Evolutionary conservation across 805 yeast genomes (phyloP).

Genomic region (Lipomyces anomalus): DNA sequence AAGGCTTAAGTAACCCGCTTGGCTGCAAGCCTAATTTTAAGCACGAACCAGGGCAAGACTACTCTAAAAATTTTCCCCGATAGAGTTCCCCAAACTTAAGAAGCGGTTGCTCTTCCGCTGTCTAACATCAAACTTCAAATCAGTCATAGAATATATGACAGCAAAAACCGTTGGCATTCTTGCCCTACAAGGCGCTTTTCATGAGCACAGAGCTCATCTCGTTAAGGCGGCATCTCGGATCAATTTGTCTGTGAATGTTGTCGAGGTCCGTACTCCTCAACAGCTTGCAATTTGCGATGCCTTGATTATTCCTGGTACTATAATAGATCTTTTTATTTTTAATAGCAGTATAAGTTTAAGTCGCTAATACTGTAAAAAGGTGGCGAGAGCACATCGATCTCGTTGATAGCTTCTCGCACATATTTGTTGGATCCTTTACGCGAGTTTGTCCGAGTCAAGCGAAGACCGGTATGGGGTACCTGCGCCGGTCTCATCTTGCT

Average conservation of each 20-base stretch:
- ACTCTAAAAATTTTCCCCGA: too few species aligned
- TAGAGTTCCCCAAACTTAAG: too few species aligned
- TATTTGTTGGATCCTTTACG: slow-evolving; percentile 51
- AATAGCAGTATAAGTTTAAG: not conserved
- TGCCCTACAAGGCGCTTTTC: slow-evolving; percentile 75
- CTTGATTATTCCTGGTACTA: slow-evolving; percentile 61
- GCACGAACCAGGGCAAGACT: too few species aligned
- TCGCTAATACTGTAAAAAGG: slow-evolving; percentile 27
- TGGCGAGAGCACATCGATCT: slow-evolving; percentile 66
- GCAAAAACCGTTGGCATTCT: slow-evolving; percentile 53
- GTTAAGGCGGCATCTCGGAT: slow-evolving; percentile 26
- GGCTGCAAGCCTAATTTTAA: too few species aligned
- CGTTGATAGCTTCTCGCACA: slow-evolving; percentile 62
- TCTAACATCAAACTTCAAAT: too few species aligned
- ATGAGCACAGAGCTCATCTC: slow-evolving; percentile 57
- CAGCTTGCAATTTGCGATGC: slow-evolving; percentile 51
- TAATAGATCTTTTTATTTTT: not conserved
- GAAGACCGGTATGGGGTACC: slow-evolving; percentile 73
- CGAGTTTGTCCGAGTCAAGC: slow-evolving; percentile 40
- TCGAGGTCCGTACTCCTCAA: slow-evolving; percentile 49
- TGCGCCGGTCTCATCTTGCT: slow-evolving; percentile 77
- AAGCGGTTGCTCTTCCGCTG: too few species aligned
- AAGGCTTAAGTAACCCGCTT: too few species aligned
- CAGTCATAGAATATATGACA: too few species aligned
- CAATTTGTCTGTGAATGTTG: slow-evolving; percentile 31